Base-by-base conservation (phyloP, 257 asterid species). In the Solanum appendiculatum region DNA sequence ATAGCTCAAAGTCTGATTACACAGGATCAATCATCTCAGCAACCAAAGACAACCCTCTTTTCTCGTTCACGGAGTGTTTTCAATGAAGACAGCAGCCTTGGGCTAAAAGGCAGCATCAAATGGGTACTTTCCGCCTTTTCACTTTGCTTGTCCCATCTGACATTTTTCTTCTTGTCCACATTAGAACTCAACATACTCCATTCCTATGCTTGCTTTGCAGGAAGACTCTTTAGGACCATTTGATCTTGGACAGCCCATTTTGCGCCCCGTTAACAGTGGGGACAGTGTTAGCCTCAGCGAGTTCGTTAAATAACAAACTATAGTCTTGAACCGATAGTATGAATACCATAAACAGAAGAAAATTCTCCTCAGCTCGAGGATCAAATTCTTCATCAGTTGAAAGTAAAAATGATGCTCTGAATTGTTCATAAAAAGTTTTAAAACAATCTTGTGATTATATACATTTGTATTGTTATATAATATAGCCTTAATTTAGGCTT, bases 51-150 rank as follows among this genome's bases (percentile, higher is more conserved):
- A n/a, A 77, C 70, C 86, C 54, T 69, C 64, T 85, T 86, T 88
- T 40, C 92, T 88, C 63, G 77, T 88, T 78, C 89, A 18, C 70
- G 36, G 46, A 87, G 89, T 70, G 84, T 77, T 87, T 37, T 48
- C 83, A 88, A 90, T 82, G 92, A 90, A 85, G 91, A 89, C 37
- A 89, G 88, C 85, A 72, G 89, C 88, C 89, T 88, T 73, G 91
- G 89, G 64, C 77, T 84, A 58, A 87, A 89, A 68, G 88, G 70
- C 15, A 25, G 88, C 90, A 87, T 82, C 87, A 87, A 92, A 90
- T 81, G 87, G 92, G 94, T 93, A 86, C 85, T 86, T n/a, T 60
- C 63, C 69, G 63, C 54, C 33, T 86, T 86, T 23, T 63, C 69
- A 86, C 48, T 42, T 77, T 82, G 54, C 83, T 69, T 40, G 44